Evolutionary conservation across 1,139 yeast genomes (phyloP).

Genomic region (Protomyces gravidus): DNA sequence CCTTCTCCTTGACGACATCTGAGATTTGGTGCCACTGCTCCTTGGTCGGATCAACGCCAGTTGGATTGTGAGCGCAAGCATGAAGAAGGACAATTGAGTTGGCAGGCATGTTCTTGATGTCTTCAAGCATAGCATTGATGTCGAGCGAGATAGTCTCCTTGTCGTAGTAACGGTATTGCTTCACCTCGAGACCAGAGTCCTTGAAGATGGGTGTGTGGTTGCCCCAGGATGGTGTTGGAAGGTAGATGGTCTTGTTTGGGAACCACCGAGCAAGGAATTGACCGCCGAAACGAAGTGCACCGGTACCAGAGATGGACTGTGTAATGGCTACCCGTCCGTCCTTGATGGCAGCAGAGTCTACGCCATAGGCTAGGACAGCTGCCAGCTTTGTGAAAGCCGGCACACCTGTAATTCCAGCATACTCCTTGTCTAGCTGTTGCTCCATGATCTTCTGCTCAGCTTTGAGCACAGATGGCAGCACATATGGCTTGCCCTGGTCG

Average conservation of each 20-base stretch:
- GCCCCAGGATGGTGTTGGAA: conserved; percentile 75
- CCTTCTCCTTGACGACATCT: conserved; percentile 55
- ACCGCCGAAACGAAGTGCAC: conserved; percentile 67
- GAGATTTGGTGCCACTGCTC: conserved; percentile 80
- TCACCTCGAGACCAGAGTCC: conserved; percentile 49
- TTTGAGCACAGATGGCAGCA: conserved; percentile 70
- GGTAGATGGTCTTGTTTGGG: conserved; percentile 48
- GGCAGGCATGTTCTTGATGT: conserved; percentile 65
- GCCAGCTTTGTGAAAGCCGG: conserved; percentile 66
- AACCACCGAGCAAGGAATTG: conserved; percentile 54
- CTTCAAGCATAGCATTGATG: conserved; percentile 60
- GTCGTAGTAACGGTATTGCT: conserved; percentile 65
- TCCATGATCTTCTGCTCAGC: conserved; percentile 58
- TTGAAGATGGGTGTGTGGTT: conserved; percentile 55
- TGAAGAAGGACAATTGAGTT: conserved; percentile 82
- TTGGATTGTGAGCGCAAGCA: conserved; percentile 73
- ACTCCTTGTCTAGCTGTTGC: conserved; percentile 79
- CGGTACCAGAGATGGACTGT: conserved; percentile 70
- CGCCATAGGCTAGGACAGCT: conserved; percentile 75
- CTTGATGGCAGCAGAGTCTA: conserved; percentile 42
- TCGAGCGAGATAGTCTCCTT: conserved; percentile 58
- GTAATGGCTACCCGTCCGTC: conserved; percentile 54
- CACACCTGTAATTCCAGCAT: conserved; percentile 76
- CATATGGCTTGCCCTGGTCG: conserved; percentile 88
- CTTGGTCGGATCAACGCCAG: conserved; percentile 83